A percentile compares a stretch with the other conserved stretches of the same genome.
Conservation (phyloP, 2,329 filamentous ascomycete species). For the Claviceps sp. region DNA sequence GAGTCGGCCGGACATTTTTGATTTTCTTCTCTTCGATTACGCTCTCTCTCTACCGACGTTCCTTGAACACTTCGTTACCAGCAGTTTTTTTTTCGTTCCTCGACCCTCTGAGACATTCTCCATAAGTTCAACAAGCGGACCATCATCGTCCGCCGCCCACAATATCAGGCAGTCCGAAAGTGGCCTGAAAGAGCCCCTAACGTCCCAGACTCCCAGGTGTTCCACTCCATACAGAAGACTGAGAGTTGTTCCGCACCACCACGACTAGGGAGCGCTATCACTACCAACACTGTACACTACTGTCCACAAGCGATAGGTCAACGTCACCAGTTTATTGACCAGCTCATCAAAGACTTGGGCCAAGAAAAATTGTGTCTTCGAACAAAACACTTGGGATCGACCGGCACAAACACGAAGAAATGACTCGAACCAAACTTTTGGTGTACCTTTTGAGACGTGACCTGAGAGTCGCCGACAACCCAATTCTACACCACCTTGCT, state of each 20-base stretch:
- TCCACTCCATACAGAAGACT: too few relatives aligned
- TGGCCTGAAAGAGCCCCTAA: neutral
- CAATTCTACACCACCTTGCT: conserved; percentile 47
- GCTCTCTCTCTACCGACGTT: neutral
- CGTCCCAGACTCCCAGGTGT: too few relatives aligned
- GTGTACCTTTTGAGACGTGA: conserved; percentile 63
- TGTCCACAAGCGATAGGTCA: neutral
- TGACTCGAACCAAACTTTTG: conserved; percentile 36
- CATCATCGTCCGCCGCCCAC: neutral
- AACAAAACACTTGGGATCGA: neutral
- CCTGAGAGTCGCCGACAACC: conserved; percentile 61
- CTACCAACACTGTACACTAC: too few relatives aligned
- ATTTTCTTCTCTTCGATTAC: neutral
- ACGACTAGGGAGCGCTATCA: neutral
- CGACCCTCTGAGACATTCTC: too few relatives aligned
- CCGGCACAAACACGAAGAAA: conserved; percentile 6
- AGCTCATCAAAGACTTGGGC: neutral
- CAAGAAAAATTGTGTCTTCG: neutral
- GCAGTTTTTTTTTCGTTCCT: too few relatives aligned
- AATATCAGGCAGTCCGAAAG: neutral
- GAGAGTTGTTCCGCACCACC: neutral
- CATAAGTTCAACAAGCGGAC: too few relatives aligned
- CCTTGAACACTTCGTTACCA: too few relatives aligned
- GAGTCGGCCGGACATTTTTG: neutral
- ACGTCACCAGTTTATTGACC: neutral